phyloP scores from a whole-genome alignment of 306 rosid genomes.

The Vachellia collinsii region DNA sequence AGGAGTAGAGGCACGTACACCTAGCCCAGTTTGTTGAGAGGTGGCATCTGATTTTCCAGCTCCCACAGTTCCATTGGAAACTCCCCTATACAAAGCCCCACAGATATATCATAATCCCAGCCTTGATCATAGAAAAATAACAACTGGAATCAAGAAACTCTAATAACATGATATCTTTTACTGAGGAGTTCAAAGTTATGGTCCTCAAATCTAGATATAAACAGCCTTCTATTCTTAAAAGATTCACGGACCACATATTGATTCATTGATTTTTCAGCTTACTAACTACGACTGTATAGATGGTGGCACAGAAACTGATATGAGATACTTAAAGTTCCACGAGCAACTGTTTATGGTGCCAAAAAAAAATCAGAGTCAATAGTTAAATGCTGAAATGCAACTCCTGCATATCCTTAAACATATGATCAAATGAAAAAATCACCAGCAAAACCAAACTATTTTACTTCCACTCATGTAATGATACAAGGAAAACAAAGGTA shows the following conservation, averaged over 20 bases:
- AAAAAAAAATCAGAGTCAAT: background rate
- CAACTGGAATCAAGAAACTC: conserved; percentile 19
- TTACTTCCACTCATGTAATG: background rate
- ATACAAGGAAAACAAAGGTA: conserved; percentile 4
- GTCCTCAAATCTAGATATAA: conserved; percentile 35
- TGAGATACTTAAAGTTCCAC: background rate
- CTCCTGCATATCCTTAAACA: background rate
- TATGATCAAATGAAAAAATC: background rate
- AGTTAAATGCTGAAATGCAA: background rate
- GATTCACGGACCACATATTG: background rate
- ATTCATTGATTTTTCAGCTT: background rate
- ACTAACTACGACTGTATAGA: background rate
- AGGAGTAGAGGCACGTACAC: conserved; percentile 76
- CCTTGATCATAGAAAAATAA: conserved; percentile 33
- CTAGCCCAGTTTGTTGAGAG: conserved; percentile 78
- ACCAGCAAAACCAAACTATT: background rate
- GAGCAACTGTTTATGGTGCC: background rate
- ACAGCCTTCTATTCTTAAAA: background rate
- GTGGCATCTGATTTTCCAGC: conserved; percentile 79
- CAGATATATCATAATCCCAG: conserved; percentile 36
- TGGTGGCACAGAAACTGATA: background rate
- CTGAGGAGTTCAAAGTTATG: conserved; percentile 21
- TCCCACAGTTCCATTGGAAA: conserved; percentile 73
- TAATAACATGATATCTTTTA: conserved; percentile 19
- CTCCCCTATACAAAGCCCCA: conserved; percentile 60